phyloP scores from a whole-genome alignment of 2,329 filamentous ascomycete species.

The Taxawa tesnikishii region DNA sequence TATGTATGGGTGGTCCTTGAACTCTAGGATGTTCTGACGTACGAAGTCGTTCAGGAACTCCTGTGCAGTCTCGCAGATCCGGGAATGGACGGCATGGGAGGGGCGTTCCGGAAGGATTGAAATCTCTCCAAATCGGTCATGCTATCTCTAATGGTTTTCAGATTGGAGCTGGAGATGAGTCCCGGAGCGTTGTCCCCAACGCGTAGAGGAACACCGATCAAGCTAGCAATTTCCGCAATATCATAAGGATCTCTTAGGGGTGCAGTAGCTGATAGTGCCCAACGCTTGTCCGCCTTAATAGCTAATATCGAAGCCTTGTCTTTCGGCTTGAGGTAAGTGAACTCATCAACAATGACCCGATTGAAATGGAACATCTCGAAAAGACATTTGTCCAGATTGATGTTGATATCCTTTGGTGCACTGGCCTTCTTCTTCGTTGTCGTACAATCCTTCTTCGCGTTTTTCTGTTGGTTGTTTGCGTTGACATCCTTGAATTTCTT shows the following conservation, averaged over 20 bases:
- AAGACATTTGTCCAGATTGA: conserved; percentile 15
- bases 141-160: conserved; percentile 28
- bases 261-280: conserved; percentile 54
- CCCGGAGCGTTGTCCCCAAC: conserved; percentile 37
- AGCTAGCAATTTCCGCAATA: conserved; percentile 44
- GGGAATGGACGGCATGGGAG: conserved; percentile 41
- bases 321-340: conserved; percentile 40
- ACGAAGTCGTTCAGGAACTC: conserved; percentile 42
- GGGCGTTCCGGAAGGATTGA: conserved; percentile 35
- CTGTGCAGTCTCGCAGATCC: conserved; percentile 40
- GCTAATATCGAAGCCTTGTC: conserved; percentile 21
- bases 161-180: conserved; percentile 31
- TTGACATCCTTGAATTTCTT: neutral
- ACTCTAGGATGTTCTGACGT: conserved; percentile 26
- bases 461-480: neutral
- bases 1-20: conserved; percentile 28
- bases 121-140: conserved; percentile 44
- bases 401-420: neutral
- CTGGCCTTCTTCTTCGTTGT: no score
- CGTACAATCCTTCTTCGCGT: no score
- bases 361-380: conserved; percentile 51
- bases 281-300: conserved; percentile 39
- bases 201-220: conserved; percentile 44
- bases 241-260: conserved; percentile 45
- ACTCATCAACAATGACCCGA: conserved; percentile 53